Conservation (phyloP, 1,284 basidiomycete genomes). For the Puccinia coronata region DNA sequence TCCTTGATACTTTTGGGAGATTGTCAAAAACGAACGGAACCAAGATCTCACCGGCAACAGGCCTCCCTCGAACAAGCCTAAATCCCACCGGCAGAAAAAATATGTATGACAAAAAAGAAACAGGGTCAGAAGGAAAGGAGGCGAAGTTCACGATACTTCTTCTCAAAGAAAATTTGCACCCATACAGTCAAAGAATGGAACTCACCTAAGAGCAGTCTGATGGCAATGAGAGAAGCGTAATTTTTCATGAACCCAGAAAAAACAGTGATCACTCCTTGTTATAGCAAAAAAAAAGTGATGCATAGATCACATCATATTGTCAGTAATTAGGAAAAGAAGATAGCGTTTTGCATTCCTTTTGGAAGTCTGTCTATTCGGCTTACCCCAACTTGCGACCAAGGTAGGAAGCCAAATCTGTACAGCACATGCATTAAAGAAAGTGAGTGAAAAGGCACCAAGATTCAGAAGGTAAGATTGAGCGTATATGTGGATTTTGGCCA, state of each 20-base stretch:
- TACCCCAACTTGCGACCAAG: constrained; percentile 43
- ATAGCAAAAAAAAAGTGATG: neutral
- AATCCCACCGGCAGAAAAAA: neutral
- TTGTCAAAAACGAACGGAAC: neutral
- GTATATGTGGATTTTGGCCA: neutral
- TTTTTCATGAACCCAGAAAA: constrained; percentile 45
- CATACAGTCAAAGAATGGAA: neutral
- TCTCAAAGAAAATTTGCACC: no score
- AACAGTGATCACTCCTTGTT: constrained; percentile 18
- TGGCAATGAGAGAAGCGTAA: constrained; percentile 13
- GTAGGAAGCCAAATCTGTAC: constrained; percentile 44
- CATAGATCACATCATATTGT: no score
- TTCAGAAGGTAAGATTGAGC: neutral
- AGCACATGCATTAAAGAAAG: neutral
- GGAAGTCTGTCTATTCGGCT: no score
- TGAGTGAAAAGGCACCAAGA: neutral
- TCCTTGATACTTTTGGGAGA: neutral
- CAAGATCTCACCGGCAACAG: constrained; percentile 24
- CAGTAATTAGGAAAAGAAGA: no score
- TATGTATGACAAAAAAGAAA: neutral
- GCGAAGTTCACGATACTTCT: neutral
- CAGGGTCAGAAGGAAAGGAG: no score
- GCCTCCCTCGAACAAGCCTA: constrained; percentile 47
- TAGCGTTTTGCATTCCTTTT: no score
- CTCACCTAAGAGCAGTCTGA: constrained; percentile 41